Conservation (phyloP, 768 basidiomycete species). For the Filobasidium floriforme region DNA sequence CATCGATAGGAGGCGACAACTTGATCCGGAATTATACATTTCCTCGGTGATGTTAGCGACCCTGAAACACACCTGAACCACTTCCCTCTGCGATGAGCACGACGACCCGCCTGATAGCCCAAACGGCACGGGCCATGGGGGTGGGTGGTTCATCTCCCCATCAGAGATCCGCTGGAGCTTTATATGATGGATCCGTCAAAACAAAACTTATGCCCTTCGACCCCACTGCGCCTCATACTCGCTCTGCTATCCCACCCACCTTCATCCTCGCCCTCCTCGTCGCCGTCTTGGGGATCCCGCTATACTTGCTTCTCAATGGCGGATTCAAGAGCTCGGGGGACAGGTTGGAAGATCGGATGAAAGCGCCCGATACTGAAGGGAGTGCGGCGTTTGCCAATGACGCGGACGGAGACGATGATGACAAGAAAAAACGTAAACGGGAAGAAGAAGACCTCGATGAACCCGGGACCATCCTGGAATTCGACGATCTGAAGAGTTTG, state of each 20-base stretch:
- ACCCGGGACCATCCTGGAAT: conserved; percentile 16
- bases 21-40: too few species aligned
- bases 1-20: too few species aligned
- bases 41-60: too few species aligned
- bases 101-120: background rate
- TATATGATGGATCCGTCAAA: background rate
- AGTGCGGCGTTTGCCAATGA: background rate
- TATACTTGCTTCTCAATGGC: conserved; percentile 19
- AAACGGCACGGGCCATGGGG: background rate
- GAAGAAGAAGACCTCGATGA: conserved; percentile 14
- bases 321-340: conserved; percentile 10
- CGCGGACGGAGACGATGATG: background rate
- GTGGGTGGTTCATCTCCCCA: background rate
- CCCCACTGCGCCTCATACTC: conserved; percentile 9
- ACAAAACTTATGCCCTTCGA: conserved; percentile 15
- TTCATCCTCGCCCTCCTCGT: conserved; percentile 21
- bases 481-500: conserved; percentile 18
- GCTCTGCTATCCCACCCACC: conserved; percentile 16
- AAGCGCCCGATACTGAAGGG: conserved; percentile 5
- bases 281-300: conserved; percentile 21
- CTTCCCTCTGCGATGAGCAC: too few species aligned
- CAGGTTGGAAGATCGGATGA: conserved; percentile 13
- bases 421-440: conserved; percentile 4
- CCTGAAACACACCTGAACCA: too few species aligned
- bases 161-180: background rate